phyloP scores from a whole-genome alignment of 208 protist species.

The Acanthamoeba lenticulata region DNA sequence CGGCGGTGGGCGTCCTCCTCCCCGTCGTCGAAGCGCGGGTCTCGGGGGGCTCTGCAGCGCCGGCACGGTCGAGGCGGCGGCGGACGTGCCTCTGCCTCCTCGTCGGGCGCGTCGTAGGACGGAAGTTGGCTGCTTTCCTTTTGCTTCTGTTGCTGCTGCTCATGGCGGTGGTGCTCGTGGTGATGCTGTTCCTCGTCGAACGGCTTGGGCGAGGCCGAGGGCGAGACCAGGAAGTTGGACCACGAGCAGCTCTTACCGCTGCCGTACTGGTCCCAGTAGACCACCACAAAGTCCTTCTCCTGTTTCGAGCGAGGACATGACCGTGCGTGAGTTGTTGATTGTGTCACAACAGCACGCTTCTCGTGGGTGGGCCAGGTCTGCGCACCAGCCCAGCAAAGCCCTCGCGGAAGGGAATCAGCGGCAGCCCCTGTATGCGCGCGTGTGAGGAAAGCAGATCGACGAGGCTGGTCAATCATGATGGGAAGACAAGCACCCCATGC shows the following conservation, averaged over 20 bases:
- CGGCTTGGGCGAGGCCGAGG: background rate
- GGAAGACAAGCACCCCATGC: background rate
- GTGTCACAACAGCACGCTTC: background rate
- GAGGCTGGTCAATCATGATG: too few relatives aligned
- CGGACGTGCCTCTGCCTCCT: background rate
- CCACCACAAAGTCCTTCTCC: slow-evolving; percentile 21
- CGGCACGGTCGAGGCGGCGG: background rate
- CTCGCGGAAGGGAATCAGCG: background rate
- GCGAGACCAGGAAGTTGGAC: background rate
- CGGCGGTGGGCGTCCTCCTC: background rate
- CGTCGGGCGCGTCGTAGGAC: background rate
- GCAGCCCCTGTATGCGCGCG: background rate
- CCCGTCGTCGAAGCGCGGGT: background rate
- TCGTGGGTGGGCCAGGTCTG: too few relatives aligned
- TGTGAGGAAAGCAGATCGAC: background rate
- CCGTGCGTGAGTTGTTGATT: background rate
- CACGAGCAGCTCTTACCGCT: slow-evolving; percentile 17
- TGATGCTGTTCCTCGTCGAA: background rate
- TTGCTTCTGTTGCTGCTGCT: too few relatives aligned
- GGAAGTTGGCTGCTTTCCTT: background rate
- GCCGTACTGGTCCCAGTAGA: slow-evolving; percentile 44
- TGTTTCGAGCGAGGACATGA: background rate
- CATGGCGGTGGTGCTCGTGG: background rate
- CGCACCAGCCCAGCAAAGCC: background rate
- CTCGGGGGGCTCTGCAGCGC: background rate